phyloP scores from a whole-genome alignment of 2,329 filamentous ascomycete species.

The Didymella lethalis region DNA sequence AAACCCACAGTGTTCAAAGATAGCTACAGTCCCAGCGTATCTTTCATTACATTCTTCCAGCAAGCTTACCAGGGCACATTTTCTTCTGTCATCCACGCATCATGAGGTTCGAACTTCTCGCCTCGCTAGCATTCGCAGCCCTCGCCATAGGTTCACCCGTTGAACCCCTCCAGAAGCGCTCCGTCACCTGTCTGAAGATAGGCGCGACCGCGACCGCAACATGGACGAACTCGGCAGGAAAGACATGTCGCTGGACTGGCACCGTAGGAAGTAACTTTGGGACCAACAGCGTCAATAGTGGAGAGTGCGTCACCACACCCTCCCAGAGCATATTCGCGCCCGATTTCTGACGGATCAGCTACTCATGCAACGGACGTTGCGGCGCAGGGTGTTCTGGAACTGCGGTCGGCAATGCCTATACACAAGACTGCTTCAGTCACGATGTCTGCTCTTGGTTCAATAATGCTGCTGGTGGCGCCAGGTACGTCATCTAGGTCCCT shows the following conservation, averaged over 20 bases:
- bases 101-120: slow-evolving; percentile 16
- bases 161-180: slow-evolving; percentile 19
- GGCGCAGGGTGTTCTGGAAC: slow-evolving; percentile 57
- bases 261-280: slow-evolving; percentile 60
- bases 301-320: slow-evolving; percentile 52
- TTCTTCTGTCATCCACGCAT: not conserved
- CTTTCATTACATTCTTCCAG: not conserved
- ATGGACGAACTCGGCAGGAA: slow-evolving; percentile 57
- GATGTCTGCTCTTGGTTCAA: slow-evolving; percentile 63
- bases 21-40: too few species aligned
- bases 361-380: slow-evolving; percentile 60
- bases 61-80: not conserved
- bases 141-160: slow-evolving; percentile 8
- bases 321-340: not conserved
- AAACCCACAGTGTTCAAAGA: not conserved
- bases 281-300: slow-evolving; percentile 51
- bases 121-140: slow-evolving; percentile 8
- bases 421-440: slow-evolving; percentile 61
- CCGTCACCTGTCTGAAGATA: slow-evolving; percentile 53
- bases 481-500: slow-evolving; percentile 38
- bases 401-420: slow-evolving; percentile 58
- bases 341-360: slow-evolving; percentile 45
- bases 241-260: slow-evolving; percentile 56
- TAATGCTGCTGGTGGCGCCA: slow-evolving; percentile 57
- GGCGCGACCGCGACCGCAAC: slow-evolving; percentile 55